Conservation (phyloP, 192 early-diverging fungal genomes). For the Rhizophlyctis rosea region DNA sequence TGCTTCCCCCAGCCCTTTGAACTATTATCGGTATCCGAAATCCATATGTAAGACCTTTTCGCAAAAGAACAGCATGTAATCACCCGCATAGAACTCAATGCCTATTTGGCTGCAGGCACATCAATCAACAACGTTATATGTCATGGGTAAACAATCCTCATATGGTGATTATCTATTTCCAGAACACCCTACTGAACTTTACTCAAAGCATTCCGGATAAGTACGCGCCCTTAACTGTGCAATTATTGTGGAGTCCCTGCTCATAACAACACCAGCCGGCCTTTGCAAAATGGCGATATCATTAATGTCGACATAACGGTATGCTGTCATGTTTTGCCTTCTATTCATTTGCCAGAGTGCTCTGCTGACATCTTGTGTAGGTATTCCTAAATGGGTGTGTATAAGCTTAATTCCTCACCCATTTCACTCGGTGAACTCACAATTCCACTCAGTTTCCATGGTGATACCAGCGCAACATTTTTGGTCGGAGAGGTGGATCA, state of each 20-base stretch:
- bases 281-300: conserved; percentile 64
- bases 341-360: too few species aligned
- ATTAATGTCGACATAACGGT: conserved; percentile 81
- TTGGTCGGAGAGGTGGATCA: conserved; percentile 60
- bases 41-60: conserved; percentile 58
- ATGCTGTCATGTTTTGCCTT: not conserved
- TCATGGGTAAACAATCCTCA: conserved; percentile 52
- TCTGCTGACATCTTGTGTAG: too few species aligned
- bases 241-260: not conserved
- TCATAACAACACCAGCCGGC: conserved; percentile 32
- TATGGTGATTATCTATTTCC: not conserved
- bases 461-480: conserved; percentile 70
- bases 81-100: too few species aligned
- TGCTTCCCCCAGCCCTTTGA: conserved; percentile 77
- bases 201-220: conserved; percentile 32
- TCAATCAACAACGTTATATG: conserved; percentile 83
- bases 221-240: conserved; percentile 5
- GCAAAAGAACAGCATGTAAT: too few species aligned
- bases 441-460: conserved; percentile 51
- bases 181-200: not conserved
- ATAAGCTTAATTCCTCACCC: not conserved
- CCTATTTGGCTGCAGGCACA: too few species aligned
- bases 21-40: conserved; percentile 72
- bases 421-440: not conserved
- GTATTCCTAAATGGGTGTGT: conserved; percentile 53